Base-by-base conservation (phyloP, 352 stramenopile genomes). In the Phytopythium boreale region DNA sequence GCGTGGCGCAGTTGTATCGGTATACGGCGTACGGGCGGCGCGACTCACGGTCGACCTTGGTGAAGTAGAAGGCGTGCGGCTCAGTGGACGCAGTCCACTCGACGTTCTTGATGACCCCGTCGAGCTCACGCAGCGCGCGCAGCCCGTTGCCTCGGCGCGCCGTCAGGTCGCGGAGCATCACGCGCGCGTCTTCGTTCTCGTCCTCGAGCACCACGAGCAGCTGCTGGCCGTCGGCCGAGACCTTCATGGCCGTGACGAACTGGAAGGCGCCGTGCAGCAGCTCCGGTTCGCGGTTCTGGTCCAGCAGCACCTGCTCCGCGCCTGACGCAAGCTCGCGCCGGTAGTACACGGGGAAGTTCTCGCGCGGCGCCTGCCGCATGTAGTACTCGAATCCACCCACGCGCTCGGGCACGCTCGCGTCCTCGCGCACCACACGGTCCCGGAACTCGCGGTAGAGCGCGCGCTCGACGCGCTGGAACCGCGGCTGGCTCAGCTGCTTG, bases 311-410 rank as follows among this genome's bases (percentile, higher is more conserved):
- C 72, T 92, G 67, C 53, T 89, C 76, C 36, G 60, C 57, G n/a
- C 41, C 41, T 14, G 53, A 69, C 44, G 22, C 62, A 22, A 69
- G 61, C n/a, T 75, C 71, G 22, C 72, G 74, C 17, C 87, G 87
- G 59, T 85, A 93, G 64, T 93, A 95, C 29, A 92, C 81, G 1
- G 82, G 84, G 53, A 88, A 95, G 63, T 95, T 95, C 44, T 89
- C 68, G 2, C 79, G 64, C 0, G 80, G 71, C 5, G 68, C 59
- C 60, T 93, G 82, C 9, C 71, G 71, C 67, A 89, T 85, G 63
- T 82, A 92, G 65, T 95, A 95, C 39, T 91, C 80, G 60, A 78
- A 92, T 14, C 69, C 63, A 50, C 87, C 84, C 50, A 95, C 90
- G 59, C 77, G 76, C 62, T 95, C 87, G 2, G 87, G 84, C n/a